phyloP scores from a whole-genome alignment of 2,329 filamentous ascomycete genomes.

The Cercospora sp. region DNA sequence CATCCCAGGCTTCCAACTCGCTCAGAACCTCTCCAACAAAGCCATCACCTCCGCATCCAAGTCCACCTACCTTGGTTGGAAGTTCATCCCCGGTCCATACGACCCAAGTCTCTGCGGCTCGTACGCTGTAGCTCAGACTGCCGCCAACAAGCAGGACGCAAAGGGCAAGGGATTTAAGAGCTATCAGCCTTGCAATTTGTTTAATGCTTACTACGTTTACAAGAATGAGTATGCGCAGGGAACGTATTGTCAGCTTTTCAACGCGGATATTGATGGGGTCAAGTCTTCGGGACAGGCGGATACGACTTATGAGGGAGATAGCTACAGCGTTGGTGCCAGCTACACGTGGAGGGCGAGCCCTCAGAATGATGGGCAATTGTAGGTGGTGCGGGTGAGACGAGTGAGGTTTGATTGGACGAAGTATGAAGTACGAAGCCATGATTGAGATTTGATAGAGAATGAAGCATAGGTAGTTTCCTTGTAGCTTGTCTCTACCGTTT shows the following conservation, averaged over 20 bases:
- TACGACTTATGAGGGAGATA: slow-evolving; percentile 12
- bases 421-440: neutral
- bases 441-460: neutral
- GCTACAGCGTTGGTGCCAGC: slow-evolving; percentile 10
- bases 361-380: slow-evolving; percentile 15
- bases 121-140: slow-evolving; percentile 31
- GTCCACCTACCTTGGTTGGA: slow-evolving; percentile 26
- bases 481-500: neutral
- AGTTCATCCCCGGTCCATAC: slow-evolving; percentile 35
- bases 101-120: slow-evolving; percentile 31
- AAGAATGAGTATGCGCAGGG: slow-evolving; percentile 31
- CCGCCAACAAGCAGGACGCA: slow-evolving; percentile 27
- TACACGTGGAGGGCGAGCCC: slow-evolving; percentile 13
- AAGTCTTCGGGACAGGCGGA: slow-evolving; percentile 20
- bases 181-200: slow-evolving; percentile 32
- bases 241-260: slow-evolving; percentile 34
- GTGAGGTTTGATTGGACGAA: neutral
- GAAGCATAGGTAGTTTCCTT: neutral
- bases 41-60: slow-evolving; percentile 29
- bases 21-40: slow-evolving; percentile 35
- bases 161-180: slow-evolving; percentile 16
- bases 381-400: neutral
- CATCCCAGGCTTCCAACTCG: slow-evolving; percentile 35
- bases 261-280: slow-evolving; percentile 20
- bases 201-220: slow-evolving; percentile 35